A percentile compares a stretch with the other conserved stretches of the same genome.
Conservation (phyloP, 306 rosid genomes). For the Glycine soja region DNA sequence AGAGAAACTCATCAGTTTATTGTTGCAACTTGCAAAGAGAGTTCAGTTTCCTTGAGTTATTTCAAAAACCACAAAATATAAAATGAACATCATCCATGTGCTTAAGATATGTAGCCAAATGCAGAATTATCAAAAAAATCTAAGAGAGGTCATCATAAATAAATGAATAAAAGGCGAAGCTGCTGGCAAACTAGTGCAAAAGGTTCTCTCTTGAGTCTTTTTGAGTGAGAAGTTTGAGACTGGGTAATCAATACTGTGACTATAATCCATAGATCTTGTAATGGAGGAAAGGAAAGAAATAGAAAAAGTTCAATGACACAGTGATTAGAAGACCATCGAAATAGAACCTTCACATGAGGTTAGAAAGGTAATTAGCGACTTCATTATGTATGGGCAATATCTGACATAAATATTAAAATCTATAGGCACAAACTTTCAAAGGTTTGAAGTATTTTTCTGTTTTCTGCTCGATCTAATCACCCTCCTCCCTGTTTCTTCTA, state of each 20-base stretch:
- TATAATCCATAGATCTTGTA: slow-evolving; percentile 14
- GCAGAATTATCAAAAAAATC: slow-evolving; percentile 27
- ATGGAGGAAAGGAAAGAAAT: slow-evolving; percentile 2
- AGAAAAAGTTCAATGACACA: slow-evolving; percentile 15
- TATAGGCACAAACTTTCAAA: background rate
- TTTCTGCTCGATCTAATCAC: slow-evolving; percentile 1
- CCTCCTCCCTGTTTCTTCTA: background rate
- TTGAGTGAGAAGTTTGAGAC: slow-evolving; percentile 14
- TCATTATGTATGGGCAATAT: slow-evolving; percentile 14
- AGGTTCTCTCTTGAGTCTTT: slow-evolving; percentile 10
- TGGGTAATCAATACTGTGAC: slow-evolving; percentile 1
- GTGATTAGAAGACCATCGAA: slow-evolving; percentile 12
- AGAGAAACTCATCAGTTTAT: background rate
- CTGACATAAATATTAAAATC: background rate
- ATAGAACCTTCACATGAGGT: slow-evolving; percentile 19
- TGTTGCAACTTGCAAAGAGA: background rate
- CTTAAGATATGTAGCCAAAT: slow-evolving; percentile 28
- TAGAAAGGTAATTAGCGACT: slow-evolving; percentile 7
- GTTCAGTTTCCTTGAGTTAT: slow-evolving; percentile 18
- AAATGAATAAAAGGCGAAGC: slow-evolving; percentile 32
- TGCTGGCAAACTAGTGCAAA: slow-evolving; percentile 12
- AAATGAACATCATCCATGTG: slow-evolving; percentile 12
- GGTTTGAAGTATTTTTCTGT: slow-evolving; percentile 7
- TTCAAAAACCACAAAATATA: slow-evolving; percentile 1
- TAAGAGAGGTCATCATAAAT: slow-evolving; percentile 32